These are phyloP conservation scores for Ophiostoma pallidulum DNA, from an alignment of 2,329 filamentous ascomycete genomes.

Conservation along the genomic window DNA sequence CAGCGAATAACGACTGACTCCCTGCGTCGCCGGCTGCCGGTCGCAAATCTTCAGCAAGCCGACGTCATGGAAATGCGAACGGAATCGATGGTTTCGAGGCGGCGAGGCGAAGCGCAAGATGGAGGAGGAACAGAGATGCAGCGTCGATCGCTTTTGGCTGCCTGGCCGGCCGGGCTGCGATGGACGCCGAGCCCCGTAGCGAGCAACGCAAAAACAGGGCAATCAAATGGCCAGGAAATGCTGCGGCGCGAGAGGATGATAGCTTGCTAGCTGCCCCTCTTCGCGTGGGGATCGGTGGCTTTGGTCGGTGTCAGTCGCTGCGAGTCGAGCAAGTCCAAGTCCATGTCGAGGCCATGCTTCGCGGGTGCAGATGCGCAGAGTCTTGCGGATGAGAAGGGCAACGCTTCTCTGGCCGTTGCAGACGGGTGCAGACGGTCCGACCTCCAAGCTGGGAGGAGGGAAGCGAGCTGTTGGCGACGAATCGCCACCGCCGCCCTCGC, in stretches of 20 bases:
- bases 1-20: background rate
- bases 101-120: background rate
- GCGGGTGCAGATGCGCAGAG: background rate
- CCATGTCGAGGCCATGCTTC: conserved; percentile 1
- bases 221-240: background rate
- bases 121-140: background rate
- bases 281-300: conserved; percentile 7
- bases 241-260: background rate
- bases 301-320: background rate
- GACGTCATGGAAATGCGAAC: background rate
- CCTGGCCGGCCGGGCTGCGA: background rate
- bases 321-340: conserved; percentile 5
- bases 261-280: conserved; percentile 1
- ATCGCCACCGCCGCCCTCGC: no score
- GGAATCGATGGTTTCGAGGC: background rate
- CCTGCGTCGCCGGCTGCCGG: background rate
- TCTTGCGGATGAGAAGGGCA: background rate
- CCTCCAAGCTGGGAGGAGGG: no score
- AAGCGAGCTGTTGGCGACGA: no score
- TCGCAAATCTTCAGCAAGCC: no score
- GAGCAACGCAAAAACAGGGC: background rate
- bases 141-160: background rate
- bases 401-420: background rate
- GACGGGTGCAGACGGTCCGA: background rate
- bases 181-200: no score